These are phyloP conservation scores for Epichloe elymi DNA, from an alignment of 2,329 filamentous ascomycete genomes.

Conservation along the genomic window DNA sequence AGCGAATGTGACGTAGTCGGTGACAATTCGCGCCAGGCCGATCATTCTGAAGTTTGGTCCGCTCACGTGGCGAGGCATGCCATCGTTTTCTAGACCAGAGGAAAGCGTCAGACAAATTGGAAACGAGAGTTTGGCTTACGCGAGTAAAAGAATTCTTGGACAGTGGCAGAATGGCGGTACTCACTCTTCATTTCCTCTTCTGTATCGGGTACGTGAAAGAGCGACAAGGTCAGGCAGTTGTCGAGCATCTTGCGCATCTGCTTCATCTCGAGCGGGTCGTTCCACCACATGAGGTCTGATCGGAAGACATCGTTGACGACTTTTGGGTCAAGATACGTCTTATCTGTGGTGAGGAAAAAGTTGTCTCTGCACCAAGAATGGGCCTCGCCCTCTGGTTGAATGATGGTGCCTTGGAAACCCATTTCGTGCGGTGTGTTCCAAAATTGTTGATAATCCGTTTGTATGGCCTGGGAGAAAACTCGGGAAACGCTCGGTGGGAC, in stretches of 20 bases:
- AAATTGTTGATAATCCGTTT: neutral
- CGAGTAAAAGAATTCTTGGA: neutral
- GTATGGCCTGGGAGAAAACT: neutral
- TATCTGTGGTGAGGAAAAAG: constrained; percentile 50
- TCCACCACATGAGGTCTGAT: constrained; percentile 49
- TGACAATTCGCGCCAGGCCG: constrained; percentile 43
- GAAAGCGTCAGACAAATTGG: neutral
- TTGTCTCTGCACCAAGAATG: constrained; percentile 37
- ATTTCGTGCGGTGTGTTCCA: constrained; percentile 2
- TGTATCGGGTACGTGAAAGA: constrained; percentile 34
- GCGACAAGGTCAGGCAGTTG: constrained; percentile 45
- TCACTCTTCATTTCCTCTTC: constrained; percentile 26
- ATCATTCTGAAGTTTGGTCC: constrained; percentile 23
- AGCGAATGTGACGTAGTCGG: constrained; percentile 54
- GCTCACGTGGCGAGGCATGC: constrained; percentile 16
- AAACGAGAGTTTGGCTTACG: neutral
- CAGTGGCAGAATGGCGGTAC: constrained; percentile 14
- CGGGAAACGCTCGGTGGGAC: neutral
- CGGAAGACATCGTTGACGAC: constrained; percentile 42
- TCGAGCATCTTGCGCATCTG: constrained; percentile 38
- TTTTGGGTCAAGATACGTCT: constrained; percentile 37
- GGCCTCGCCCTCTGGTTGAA: constrained; percentile 19
- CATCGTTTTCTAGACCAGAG: constrained; percentile 16
- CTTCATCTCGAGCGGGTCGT: constrained; percentile 33
- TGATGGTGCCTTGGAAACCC: constrained; percentile 9